phyloP scores from a whole-genome alignment of 345 rosid species.

The Syzygium aromaticum region DNA sequence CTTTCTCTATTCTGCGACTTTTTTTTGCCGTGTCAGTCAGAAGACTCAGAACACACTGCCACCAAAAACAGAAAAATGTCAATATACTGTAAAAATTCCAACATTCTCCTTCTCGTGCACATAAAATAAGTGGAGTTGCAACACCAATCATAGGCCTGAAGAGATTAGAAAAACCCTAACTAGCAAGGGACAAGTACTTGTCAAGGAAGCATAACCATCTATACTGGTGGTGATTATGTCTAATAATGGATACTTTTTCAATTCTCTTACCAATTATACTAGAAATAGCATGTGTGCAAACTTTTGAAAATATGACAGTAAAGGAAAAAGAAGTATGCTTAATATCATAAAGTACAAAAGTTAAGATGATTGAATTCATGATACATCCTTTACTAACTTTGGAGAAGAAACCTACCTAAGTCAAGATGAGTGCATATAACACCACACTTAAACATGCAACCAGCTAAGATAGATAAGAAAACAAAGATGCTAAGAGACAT shows the following conservation, averaged over 20 bases:
- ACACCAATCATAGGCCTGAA: background rate
- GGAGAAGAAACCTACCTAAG: background rate
- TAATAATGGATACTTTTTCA: background rate
- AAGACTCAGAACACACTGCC: conserved; percentile 48
- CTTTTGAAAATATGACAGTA: background rate
- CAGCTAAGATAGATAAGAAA: background rate
- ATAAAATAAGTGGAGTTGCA: background rate
- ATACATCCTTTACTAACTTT: background rate
- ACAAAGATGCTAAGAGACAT: background rate
- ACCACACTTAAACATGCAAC: background rate
- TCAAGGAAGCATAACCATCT: background rate
- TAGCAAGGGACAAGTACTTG: background rate
- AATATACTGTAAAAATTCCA: background rate
- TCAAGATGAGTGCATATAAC: background rate
- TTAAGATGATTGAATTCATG: background rate
- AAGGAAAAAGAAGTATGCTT: background rate
- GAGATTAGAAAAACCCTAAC: too few relatives aligned
- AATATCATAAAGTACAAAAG: background rate
- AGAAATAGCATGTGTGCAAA: background rate
- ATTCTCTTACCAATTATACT: background rate
- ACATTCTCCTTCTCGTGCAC: background rate
- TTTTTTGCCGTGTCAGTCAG: conserved; percentile 31
- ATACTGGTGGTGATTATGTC: background rate
- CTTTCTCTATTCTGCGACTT: conserved; percentile 33
- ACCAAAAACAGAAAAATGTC: conserved; percentile 4